Evolutionary conservation across 164 flowering plant species (phyloP), one percentile per base, ranked within the genome.

Genomic region (Hamamelis virginiana): DNA sequence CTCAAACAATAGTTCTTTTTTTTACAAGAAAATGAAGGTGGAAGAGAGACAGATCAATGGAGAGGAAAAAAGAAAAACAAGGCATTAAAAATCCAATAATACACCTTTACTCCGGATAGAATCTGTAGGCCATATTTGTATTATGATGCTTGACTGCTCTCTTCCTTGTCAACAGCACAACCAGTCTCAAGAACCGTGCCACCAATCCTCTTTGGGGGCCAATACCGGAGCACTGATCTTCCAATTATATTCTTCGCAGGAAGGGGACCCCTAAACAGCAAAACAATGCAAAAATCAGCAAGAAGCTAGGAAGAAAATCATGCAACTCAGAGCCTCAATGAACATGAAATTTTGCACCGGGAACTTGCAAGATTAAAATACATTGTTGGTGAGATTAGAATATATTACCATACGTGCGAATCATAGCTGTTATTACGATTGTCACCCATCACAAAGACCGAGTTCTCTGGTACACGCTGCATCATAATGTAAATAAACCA

Each of bases 361-460:
- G 6, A 33, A 33, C 41, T 33, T 6, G 6, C 6, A 33, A 33
- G 41, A 6, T 6, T 33, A 33, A 33, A 33, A 33, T 33, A 33
- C 41, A 33, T 6, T 6, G 2, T 33, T 33, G 18, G 10, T 43
- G 16, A 8, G 59, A 26, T 26, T 12, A 21, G 3, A 60, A 15
- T 33, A 48, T 25, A 59, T 80, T 89, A 95, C 99, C 99, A 96
- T 14, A 96, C 88, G 69, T 96, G 99, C 14, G 99, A 96, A 70
- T 91, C 99, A 71, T 93, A 96, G 84, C 99, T 96, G 78, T 93
- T 96, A 80, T 96, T 96, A 26, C 97, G 91, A 72, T 96, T 96
- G 76, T 96, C 99, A 43, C 99, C 99, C 99, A 96, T 96, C 73
- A 96, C 99, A 78, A 93, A 91, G 46, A 96, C 98, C 0, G 76